Conservation (phyloP, 768 basidiomycete genomes). For the Mycena venus region DNA sequence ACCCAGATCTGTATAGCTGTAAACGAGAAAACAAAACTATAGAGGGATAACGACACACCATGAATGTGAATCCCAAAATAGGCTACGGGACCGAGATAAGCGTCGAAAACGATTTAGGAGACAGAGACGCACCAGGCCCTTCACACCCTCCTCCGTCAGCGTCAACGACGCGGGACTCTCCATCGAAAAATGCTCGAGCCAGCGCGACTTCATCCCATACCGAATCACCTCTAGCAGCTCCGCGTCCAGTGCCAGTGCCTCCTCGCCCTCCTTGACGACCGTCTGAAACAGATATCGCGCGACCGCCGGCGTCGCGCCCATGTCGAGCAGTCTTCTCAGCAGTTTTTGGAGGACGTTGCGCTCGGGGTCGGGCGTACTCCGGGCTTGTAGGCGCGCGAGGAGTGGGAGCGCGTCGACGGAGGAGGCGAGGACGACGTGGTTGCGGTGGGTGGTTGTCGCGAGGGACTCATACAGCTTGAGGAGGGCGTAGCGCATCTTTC, state of each 20-base stretch:
- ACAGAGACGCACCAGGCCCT: conserved; percentile 52
- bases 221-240: conserved; percentile 81
- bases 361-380: conserved; percentile 59
- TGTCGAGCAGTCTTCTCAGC: conserved; percentile 76
- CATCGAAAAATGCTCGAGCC: conserved; percentile 85
- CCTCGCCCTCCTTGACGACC: conserved; percentile 61
- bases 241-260: conserved; percentile 67
- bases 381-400: conserved; percentile 54
- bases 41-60: conserved; percentile 56
- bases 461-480: conserved; percentile 77
- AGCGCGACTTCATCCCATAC: conserved; percentile 78
- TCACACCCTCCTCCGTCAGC: conserved; percentile 60
- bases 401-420: conserved; percentile 68
- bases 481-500: conserved; percentile 63
- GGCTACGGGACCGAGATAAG: conserved; percentile 45
- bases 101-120: too few relatives aligned
- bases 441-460: conserved; percentile 72
- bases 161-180: conserved; percentile 67
- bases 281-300: conserved; percentile 75
- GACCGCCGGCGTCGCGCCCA: conserved; percentile 77
- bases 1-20: conserved; percentile 69
- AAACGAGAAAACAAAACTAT: too few relatives aligned
- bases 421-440: conserved; percentile 75
- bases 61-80: conserved; percentile 76
- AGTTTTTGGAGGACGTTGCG: conserved; percentile 72